Evolutionary conservation across 2,329 filamentous ascomycete genomes (phyloP), one percentile per base, ranked within the genome.

Genomic region (Curvularia eragrostidis): DNA sequence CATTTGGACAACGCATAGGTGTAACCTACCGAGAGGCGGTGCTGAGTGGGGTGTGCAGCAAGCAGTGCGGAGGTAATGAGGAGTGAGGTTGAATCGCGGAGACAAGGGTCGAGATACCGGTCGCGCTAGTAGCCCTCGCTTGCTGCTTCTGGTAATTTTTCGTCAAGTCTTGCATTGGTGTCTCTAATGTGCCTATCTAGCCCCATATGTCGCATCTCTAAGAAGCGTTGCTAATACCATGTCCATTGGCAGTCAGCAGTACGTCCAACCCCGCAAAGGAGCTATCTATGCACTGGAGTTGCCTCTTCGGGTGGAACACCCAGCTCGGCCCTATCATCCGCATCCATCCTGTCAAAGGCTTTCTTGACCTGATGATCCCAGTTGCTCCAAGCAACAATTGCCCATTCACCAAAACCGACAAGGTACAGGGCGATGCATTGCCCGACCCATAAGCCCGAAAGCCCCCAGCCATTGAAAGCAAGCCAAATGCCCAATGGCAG

Each of bases 391-490:
- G 86, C 88, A 24, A 96, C 90, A 69, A 96, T 89, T 2, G 84
- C 78, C 92, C 92, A 96, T 73, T 96, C 91, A 10, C 91, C 73
- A 1, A 83, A 80, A 2, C 92, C 92, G 0, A 96, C 92, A 21
- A 95, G 79, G 71, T 93, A 96, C 30, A 96, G 63, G 9, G 77
- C 77, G 55, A 78, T 87, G 69, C 90, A 93, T 72, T 94, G 91
- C 15, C 91, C 92, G 32, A 95, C 80, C 92, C 92, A 96, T 15
- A 96, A 78, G 0, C 92, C 92, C 18, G 83, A 82, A 1, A 96
- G 79, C 0, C 91, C 91, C 91, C 91, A 95, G 18, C 91, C 91
- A 70, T 95, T 86, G 67, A 95, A 95, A 1, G 92, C 91, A 28
- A 96, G 85, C 78, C 86, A 95, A 52, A 96, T 91, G 0, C 92